Evolutionary conservation across 352 stramenopile species (phyloP).

Genomic region (Peronospora belbahrii): DNA sequence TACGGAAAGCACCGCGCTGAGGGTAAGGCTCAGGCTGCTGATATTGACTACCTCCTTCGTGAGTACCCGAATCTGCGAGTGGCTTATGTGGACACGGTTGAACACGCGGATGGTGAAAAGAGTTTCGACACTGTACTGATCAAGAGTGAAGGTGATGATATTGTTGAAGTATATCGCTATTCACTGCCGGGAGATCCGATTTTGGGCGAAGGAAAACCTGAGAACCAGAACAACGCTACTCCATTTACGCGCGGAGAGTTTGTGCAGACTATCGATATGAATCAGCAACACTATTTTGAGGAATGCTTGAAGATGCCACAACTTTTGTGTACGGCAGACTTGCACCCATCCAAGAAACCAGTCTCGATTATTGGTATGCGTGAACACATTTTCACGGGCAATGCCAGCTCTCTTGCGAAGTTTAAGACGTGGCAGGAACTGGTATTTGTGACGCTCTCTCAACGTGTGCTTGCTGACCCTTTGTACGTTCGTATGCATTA

Average conservation of each 20-base stretch:
- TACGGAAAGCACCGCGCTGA: constrained; percentile 72
- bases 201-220: constrained; percentile 72
- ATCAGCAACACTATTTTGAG: constrained; percentile 84
- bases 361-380: constrained; percentile 83
- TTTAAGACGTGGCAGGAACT: constrained; percentile 84
- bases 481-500: constrained; percentile 81
- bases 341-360: constrained; percentile 59
- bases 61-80: constrained; percentile 82
- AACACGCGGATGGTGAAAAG: constrained; percentile 26
- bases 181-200: constrained; percentile 75
- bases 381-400: constrained; percentile 84
- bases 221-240: constrained; percentile 82
- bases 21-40: constrained; percentile 57
- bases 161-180: constrained; percentile 78
- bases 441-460: constrained; percentile 78
- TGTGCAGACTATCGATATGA: constrained; percentile 87
- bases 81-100: constrained; percentile 74
- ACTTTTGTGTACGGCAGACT: constrained; percentile 58
- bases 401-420: constrained; percentile 74
- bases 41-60: constrained; percentile 77
- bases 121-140: constrained; percentile 68
- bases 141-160: constrained; percentile 67
- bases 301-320: constrained; percentile 84
- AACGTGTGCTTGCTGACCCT: constrained; percentile 69
- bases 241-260: constrained; percentile 80